Conservation (phyloP, 805 yeast genomes). For the Metschnikowia kunwiensis region DNA sequence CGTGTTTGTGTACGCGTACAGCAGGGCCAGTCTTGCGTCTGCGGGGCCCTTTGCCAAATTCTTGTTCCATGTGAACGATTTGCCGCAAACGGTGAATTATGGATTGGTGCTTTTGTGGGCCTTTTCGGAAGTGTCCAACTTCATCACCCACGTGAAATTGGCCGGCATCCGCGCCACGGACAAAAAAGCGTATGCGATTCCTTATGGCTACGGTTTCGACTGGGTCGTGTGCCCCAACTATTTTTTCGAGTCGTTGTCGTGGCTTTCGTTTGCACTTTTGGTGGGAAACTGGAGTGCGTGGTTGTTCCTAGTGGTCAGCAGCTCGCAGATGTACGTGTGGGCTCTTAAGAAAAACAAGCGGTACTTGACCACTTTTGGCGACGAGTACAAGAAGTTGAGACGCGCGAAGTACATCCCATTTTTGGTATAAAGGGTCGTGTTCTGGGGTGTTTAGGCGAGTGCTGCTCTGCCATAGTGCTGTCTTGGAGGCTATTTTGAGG, state of each 20-base stretch:
- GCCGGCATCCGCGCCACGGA: constrained; percentile 55
- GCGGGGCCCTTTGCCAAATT: constrained; percentile 23
- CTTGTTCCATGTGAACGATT: constrained; percentile 46
- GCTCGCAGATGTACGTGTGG: constrained; percentile 87
- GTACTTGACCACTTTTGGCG: constrained; percentile 66
- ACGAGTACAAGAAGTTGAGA: constrained; percentile 74
- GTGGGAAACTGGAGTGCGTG: constrained; percentile 76
- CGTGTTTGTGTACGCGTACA: constrained; percentile 42
- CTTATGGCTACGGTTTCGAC: constrained; percentile 81
- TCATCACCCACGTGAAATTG: constrained; percentile 66
- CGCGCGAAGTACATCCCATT: constrained; percentile 73
- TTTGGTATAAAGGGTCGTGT: constrained; percentile 8
- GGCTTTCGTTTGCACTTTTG: constrained; percentile 69
- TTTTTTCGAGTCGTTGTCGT: constrained; percentile 76
- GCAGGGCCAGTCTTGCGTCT: constrained; percentile 13
- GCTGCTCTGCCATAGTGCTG: too few species aligned
- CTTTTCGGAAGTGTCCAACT: constrained; percentile 69
- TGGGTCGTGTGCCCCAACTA: constrained; percentile 91
- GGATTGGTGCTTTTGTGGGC: constrained; percentile 46
- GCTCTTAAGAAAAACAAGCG: constrained; percentile 79
- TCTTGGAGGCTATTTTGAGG: too few species aligned
- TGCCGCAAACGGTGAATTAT: constrained; percentile 27
- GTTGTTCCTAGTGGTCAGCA: constrained; percentile 66
- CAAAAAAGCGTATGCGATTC: constrained; percentile 57
- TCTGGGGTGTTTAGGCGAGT: too few species aligned